Conservation (phyloP, 169 alveolate species). For the Babesia caballi region DNA sequence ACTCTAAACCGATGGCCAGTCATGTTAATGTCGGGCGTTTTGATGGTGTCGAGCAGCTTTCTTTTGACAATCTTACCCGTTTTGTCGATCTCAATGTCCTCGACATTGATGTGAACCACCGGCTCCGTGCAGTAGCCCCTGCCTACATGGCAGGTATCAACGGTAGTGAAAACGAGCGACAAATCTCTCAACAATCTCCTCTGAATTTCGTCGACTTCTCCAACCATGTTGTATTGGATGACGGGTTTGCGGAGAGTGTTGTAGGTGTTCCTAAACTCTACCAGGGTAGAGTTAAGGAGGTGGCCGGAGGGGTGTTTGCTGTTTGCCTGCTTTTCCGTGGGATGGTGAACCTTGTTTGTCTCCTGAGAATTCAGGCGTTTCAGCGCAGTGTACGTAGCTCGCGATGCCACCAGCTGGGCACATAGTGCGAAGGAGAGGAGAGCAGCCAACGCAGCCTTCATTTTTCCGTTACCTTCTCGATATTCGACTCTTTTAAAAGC, state of each 20-base stretch:
- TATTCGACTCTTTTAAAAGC: neutral
- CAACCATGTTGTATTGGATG: slow-evolving; percentile 1
- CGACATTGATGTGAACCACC: neutral
- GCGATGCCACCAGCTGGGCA: neutral
- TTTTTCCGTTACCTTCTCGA: neutral
- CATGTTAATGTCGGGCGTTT: neutral
- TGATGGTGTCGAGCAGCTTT: neutral
- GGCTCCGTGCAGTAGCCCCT: neutral
- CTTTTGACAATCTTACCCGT: neutral
- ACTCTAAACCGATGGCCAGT: slow-evolving; percentile 13
- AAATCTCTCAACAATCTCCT: neutral
- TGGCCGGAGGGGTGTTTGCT: slow-evolving; percentile 2
- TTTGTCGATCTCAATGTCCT: neutral
- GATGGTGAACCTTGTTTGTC: neutral
- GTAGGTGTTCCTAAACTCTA: neutral
- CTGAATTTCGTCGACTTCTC: neutral
- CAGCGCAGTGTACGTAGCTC: neutral
- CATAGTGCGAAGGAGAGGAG: neutral
- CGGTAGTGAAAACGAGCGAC: neutral
- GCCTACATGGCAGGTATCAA: neutral
- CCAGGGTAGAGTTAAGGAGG: neutral
- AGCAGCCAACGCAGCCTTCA: neutral
- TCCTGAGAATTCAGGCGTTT: neutral
- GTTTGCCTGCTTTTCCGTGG: neutral
- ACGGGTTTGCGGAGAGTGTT: neutral